Conservation (phyloP, 2,329 filamentous ascomycete genomes). For the Calonectria naviculata region DNA sequence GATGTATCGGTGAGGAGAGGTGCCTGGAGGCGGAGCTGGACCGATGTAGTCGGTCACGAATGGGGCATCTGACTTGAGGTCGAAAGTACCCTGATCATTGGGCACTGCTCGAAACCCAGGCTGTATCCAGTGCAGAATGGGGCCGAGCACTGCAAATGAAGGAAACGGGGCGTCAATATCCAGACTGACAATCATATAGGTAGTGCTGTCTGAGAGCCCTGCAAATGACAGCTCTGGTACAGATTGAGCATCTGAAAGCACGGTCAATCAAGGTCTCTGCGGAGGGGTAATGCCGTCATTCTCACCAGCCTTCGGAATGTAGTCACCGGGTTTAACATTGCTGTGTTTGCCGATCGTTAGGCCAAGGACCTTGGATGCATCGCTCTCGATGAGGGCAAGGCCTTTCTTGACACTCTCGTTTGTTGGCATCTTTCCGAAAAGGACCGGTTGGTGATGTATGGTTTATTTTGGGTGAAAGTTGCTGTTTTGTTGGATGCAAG, state of each 20-base stretch:
- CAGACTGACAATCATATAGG: constrained; percentile 54
- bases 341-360: constrained; percentile 19
- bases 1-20: constrained; percentile 59
- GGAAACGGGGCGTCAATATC: constrained; percentile 61
- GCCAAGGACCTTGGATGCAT: constrained; percentile 29
- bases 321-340: constrained; percentile 25
- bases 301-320: constrained; percentile 29
- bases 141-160: constrained; percentile 52
- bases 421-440: background rate
- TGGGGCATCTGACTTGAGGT: constrained; percentile 24
- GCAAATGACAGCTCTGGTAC: constrained; percentile 19
- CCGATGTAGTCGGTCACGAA: constrained; percentile 54
- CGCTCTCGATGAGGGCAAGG: constrained; percentile 16
- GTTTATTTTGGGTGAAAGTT: background rate
- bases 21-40: constrained; percentile 58
- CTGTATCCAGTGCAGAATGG: constrained; percentile 61
- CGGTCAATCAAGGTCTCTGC: background rate
- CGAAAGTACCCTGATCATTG: background rate
- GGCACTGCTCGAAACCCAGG: constrained; percentile 44
- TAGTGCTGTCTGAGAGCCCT: constrained; percentile 20
- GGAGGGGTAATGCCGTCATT: background rate
- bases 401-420: background rate
- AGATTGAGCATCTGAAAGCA: constrained; percentile 13
- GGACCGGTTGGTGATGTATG: background rate
- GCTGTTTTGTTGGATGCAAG: background rate